A percentile compares a stretch with the other conserved stretches of the same genome.
Conservation (phyloP, 2,329 filamentous ascomycete genomes). For the Colletotrichum costaricense region DNA sequence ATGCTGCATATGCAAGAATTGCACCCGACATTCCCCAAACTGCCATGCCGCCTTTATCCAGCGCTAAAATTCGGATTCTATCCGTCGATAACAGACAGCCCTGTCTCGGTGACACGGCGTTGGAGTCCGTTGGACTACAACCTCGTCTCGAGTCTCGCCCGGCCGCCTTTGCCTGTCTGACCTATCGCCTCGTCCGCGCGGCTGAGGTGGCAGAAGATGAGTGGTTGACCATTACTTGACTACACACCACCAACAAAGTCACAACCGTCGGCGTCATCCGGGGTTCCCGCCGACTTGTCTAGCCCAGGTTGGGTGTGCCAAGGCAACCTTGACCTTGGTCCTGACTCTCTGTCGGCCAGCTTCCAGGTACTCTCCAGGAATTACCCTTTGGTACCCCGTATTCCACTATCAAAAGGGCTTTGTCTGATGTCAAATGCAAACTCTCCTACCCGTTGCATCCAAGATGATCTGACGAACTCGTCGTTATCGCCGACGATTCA, state of each 20-base stretch:
- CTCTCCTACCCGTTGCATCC: neutral
- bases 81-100: conserved; percentile 8
- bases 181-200: conserved; percentile 1
- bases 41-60: conserved; percentile 7
- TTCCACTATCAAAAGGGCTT: neutral
- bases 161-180: neutral
- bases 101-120: conserved; percentile 6
- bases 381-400: neutral
- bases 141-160: neutral
- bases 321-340: conserved; percentile 4
- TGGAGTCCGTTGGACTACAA: conserved; percentile 1
- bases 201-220: conserved; percentile 28
- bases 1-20: conserved; percentile 29
- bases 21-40: conserved; percentile 33
- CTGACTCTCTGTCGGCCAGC: conserved; percentile 2
- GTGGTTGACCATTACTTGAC: conserved; percentile 14
- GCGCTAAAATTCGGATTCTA: conserved; percentile 27
- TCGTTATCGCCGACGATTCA: neutral
- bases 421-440: conserved; percentile 3
- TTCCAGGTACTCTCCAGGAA: conserved; percentile 9
- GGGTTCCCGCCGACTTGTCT: conserved; percentile 18
- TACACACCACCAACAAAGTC: neutral
- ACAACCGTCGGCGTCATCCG: conserved; percentile 24
- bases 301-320: conserved; percentile 15
- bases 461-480: neutral